A percentile compares a stretch with the other conserved stretches of the same genome.
phyloP scores from a whole-genome alignment of 495 filamentous ascomycete genomes.

The Podospora appendiculata region DNA sequence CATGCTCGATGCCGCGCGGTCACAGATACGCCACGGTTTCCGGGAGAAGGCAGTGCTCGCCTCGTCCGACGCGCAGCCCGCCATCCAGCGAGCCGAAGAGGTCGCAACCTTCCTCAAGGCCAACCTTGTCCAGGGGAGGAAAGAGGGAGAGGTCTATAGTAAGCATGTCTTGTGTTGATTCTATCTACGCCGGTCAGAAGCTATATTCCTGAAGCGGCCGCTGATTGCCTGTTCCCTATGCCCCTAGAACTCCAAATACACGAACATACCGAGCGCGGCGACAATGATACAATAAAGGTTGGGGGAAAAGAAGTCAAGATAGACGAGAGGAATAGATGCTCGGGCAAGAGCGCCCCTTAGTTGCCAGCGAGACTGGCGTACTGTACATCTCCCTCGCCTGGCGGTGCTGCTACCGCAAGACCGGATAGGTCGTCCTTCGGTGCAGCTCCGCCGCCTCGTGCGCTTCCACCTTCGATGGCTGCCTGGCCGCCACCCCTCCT shows the following conservation, averaged over 20 bases:
- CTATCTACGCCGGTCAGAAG: neutral
- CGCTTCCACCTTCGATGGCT: conserved; percentile 25
- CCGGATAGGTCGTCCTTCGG: conserved; percentile 37
- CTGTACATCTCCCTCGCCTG: conserved; percentile 69
- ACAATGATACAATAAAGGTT: conserved; percentile 80
- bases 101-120: conserved; percentile 70
- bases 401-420: conserved; percentile 66
- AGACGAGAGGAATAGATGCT: conserved; percentile 38
- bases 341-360: conserved; percentile 25
- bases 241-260: conserved; percentile 74
- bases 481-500: conserved; percentile 25
- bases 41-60: conserved; percentile 51
- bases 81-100: conserved; percentile 71
- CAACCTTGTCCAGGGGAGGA: conserved; percentile 82
- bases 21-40: conserved; percentile 64
- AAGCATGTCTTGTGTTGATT: conserved; percentile 16
- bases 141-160: conserved; percentile 59
- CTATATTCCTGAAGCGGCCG: neutral
- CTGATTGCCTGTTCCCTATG: conserved; percentile 1
- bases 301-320: conserved; percentile 33
- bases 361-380: conserved; percentile 84
- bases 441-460: conserved; percentile 4
- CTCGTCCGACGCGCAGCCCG: conserved; percentile 38
- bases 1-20: conserved; percentile 60
- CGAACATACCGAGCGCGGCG: conserved; percentile 80